phyloP scores from a whole-genome alignment of 208 protist species.

The Leishmania guyanensis region DNA sequence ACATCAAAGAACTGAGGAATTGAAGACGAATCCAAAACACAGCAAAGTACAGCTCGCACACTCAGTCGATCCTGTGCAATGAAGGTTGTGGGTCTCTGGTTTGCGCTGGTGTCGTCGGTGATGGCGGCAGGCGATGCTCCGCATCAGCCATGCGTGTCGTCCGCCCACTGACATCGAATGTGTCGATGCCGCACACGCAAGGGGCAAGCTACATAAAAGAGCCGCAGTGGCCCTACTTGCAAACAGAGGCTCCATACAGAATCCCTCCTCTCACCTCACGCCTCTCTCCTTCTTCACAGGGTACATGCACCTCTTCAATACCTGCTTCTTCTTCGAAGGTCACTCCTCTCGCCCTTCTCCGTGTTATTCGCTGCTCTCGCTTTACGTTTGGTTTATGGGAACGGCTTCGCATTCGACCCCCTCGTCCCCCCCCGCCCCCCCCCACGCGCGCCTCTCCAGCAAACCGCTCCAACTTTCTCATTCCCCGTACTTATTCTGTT shows the following conservation, averaged over 20 bases:
- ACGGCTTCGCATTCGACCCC: background rate
- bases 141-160: background rate
- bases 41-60: background rate
- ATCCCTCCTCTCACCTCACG: background rate
- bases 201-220: background rate
- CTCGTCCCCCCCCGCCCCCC: background rate
- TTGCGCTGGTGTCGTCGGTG: background rate
- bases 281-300: background rate
- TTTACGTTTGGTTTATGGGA: background rate
- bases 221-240: background rate
- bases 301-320: background rate
- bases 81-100: background rate
- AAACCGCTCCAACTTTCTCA: background rate
- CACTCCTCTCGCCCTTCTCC: background rate
- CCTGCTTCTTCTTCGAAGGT: background rate
- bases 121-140: background rate
- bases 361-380: too few species aligned
- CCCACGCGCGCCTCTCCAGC: background rate
- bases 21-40: background rate
- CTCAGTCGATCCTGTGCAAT: background rate
- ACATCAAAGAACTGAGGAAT: background rate
- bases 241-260: background rate
- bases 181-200: background rate
- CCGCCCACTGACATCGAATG: background rate
- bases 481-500: background rate